A percentile compares a stretch with the other conserved stretches of the same genome.
Conservation (phyloP, 1,139 yeast species). For the Yamadazyma atlantica region DNA sequence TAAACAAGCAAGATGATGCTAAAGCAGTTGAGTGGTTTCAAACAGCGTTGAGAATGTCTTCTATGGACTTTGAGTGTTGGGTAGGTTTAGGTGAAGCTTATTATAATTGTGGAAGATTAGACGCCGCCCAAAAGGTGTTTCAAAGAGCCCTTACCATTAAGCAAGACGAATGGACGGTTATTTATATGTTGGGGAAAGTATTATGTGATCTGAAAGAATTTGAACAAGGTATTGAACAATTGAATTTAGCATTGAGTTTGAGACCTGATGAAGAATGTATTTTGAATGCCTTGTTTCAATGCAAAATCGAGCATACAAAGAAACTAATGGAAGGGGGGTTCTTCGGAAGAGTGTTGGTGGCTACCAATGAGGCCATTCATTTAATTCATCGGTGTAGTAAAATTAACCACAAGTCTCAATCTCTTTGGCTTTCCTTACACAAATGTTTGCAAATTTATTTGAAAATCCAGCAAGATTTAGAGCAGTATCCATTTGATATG, state of each 20-base stretch:
- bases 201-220: slow-evolving; percentile 44
- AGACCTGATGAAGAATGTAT: slow-evolving; percentile 58
- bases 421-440: slow-evolving; percentile 55
- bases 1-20: slow-evolving; percentile 71
- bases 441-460: slow-evolving; percentile 50
- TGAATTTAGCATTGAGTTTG: slow-evolving; percentile 37
- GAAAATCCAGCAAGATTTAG: slow-evolving; percentile 42
- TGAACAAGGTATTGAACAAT: slow-evolving; percentile 31
- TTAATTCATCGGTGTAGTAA: slow-evolving; percentile 44
- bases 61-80: slow-evolving; percentile 80
- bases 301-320: slow-evolving; percentile 54
- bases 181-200: slow-evolving; percentile 67
- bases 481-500: slow-evolving; percentile 43
- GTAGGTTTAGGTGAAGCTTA: slow-evolving; percentile 94
- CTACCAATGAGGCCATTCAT: slow-evolving; percentile 46
- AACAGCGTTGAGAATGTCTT: slow-evolving; percentile 69
- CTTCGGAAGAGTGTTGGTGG: slow-evolving; percentile 54
- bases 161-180: slow-evolving; percentile 51
- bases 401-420: slow-evolving; percentile 38
- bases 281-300: slow-evolving; percentile 56
- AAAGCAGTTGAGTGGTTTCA: slow-evolving; percentile 90
- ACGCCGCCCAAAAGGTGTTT: slow-evolving; percentile 85
- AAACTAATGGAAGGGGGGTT: slow-evolving; percentile 60
- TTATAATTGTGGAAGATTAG: slow-evolving; percentile 76
- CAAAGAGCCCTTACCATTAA: slow-evolving; percentile 58